phyloP scores from a whole-genome alignment of 2,329 filamentous ascomycete species.

The Parastagonospora avenae region DNA sequence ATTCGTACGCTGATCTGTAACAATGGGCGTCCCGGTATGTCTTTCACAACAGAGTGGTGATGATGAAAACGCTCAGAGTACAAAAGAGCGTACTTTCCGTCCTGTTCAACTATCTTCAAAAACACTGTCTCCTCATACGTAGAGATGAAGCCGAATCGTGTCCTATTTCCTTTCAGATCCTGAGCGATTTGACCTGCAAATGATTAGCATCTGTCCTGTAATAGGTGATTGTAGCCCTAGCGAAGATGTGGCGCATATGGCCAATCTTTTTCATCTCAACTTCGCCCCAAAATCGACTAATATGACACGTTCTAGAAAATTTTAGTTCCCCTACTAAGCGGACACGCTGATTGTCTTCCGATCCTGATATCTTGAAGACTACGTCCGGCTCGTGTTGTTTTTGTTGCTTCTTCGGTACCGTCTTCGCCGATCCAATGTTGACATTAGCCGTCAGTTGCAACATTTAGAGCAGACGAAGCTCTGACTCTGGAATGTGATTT shows the following conservation, averaged over 20 bases:
- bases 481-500: neutral
- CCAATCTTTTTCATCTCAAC: neutral
- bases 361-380: neutral
- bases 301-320: neutral
- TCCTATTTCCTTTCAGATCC: neutral
- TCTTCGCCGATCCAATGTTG: neutral
- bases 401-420: neutral
- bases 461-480: neutral
- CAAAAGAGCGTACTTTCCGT: neutral
- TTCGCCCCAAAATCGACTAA: neutral
- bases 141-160: slow-evolving; percentile 3
- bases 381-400: neutral
- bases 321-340: neutral
- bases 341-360: neutral
- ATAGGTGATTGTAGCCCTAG: neutral
- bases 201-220: neutral
- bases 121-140: slow-evolving; percentile 7
- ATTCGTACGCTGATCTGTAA: neutral
- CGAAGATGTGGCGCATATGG: neutral
- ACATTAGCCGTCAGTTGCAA: neutral
- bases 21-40: neutral
- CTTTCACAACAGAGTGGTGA: neutral
- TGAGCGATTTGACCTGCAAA: neutral
- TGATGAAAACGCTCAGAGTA: neutral
- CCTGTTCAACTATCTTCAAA: slow-evolving; percentile 3